These are phyloP conservation scores for Boletus barrowsii DNA, from an alignment of 768 basidiomycete genomes.

Conservation along the genomic window DNA sequence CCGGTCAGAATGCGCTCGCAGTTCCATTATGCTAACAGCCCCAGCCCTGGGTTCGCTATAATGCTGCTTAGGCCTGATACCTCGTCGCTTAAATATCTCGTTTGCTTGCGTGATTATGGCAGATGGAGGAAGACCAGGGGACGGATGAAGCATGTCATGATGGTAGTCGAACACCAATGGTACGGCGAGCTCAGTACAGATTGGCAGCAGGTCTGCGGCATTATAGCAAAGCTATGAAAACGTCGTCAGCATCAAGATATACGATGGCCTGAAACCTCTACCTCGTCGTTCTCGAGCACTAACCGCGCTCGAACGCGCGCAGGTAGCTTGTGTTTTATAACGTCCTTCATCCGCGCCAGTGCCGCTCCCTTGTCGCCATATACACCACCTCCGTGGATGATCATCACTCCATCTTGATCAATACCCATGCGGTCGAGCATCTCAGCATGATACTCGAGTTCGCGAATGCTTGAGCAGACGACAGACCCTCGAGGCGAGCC, in stretches of 20 bases:
- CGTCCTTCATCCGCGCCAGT: constrained; percentile 67
- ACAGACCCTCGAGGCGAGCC: constrained; percentile 78
- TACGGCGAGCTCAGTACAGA: constrained; percentile 81
- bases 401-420: constrained; percentile 82
- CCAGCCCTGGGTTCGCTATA: constrained; percentile 87
- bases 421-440: constrained; percentile 85
- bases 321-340: constrained; percentile 57
- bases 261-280: constrained; percentile 19
- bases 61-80: constrained; percentile 90
- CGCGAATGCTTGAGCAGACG: constrained; percentile 70
- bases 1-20: constrained; percentile 82
- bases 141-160: constrained; percentile 71
- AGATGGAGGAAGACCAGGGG: constrained; percentile 50
- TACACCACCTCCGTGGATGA: constrained; percentile 82
- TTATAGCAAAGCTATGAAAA: constrained; percentile 69
- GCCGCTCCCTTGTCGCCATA: constrained; percentile 79
- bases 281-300: constrained; percentile 95
- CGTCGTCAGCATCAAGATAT: neutral
- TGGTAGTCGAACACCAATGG: constrained; percentile 79
- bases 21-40: constrained; percentile 79
- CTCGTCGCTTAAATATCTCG: constrained; percentile 67
- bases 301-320: constrained; percentile 66
- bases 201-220: constrained; percentile 80
- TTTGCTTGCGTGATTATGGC: constrained; percentile 75
- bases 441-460: constrained; percentile 83